phyloP scores from a whole-genome alignment of 23 red algal species.

The Gracilaria caudata region DNA sequence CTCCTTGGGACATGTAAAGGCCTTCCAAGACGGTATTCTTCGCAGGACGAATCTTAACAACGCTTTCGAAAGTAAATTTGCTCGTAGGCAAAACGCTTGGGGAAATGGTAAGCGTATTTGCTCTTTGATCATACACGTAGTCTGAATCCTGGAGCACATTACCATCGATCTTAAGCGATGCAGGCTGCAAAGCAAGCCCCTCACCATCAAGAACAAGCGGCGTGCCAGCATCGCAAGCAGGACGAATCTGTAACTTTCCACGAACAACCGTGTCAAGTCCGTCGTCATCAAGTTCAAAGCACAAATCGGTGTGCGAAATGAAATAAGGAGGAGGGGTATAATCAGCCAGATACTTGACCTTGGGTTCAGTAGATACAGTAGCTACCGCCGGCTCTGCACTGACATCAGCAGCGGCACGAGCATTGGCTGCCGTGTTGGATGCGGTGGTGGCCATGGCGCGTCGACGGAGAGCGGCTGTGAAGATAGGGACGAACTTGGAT shows the following conservation, averaged over 20 bases:
- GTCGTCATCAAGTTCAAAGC: constrained; percentile 81
- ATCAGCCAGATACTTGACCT: constrained; percentile 69
- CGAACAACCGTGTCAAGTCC: constrained; percentile 68
- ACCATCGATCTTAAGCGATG: constrained; percentile 71
- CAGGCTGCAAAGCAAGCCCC: constrained; percentile 51
- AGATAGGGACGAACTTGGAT: background rate
- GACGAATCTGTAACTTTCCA: constrained; percentile 38
- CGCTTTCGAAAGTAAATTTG: constrained; percentile 65
- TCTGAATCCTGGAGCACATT: constrained; percentile 36
- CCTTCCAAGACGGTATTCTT: constrained; percentile 92
- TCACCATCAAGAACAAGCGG: constrained; percentile 77
- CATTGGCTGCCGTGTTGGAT: background rate
- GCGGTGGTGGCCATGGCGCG: background rate
- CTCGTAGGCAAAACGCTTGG: constrained; percentile 16
- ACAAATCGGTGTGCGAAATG: constrained; percentile 66
- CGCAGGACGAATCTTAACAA: constrained; percentile 69
- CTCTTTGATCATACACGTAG: constrained; percentile 36
- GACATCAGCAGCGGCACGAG: background rate
- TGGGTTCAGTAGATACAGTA: constrained; percentile 26
- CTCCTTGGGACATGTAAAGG: constrained; percentile 87
- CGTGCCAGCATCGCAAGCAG: constrained; percentile 21
- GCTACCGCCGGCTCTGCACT: background rate
- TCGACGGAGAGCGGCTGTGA: constrained; percentile 7
- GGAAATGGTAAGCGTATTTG: constrained; percentile 43
- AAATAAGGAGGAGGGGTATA: constrained; percentile 84